phyloP scores from a whole-genome alignment of 306 rosid genomes.

The Castanea mollissima region DNA sequence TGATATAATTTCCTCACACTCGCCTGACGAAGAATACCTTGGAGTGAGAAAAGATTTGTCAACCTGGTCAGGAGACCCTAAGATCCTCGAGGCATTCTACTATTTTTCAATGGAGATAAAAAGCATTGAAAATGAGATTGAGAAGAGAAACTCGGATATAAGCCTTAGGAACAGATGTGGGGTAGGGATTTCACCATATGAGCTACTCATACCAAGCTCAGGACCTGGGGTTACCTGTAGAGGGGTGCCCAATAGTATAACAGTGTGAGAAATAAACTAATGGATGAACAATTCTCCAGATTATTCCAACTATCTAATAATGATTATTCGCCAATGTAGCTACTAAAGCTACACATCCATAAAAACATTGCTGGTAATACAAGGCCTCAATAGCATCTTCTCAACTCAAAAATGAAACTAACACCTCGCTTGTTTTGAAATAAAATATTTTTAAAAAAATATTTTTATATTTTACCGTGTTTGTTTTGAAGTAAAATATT shows the following conservation, averaged over 20 bases:
- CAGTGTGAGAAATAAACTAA: background rate
- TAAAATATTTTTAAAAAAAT: no score
- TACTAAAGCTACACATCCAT: no score
- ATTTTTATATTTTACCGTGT: accelerated
- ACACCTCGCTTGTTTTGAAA: no score
- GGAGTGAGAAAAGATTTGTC: constrained; percentile 28
- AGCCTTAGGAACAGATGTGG: constrained; percentile 33
- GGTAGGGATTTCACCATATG: constrained; percentile 31
- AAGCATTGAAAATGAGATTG: constrained; percentile 34
- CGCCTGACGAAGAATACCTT: constrained; percentile 43
- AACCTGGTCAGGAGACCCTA: constrained; percentile 32
- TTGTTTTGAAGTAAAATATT: no score
- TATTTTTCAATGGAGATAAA: constrained; percentile 35
- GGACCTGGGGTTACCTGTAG: constrained; percentile 35
- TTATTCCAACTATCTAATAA: no score
- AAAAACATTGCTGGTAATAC: no score
- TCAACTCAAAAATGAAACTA: no score
- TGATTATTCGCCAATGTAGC: no score
- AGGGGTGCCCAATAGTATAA: constrained; percentile 45
- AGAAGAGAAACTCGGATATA: constrained; percentile 36
- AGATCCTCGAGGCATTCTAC: constrained; percentile 32
- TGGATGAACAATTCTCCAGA: no score
- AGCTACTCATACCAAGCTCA: constrained; percentile 39
- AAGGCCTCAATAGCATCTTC: no score
- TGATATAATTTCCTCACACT: constrained; percentile 40